Base-by-base conservation (phyloP, 768 basidiomycete species). In the Neoboletus magnificus region DNA sequence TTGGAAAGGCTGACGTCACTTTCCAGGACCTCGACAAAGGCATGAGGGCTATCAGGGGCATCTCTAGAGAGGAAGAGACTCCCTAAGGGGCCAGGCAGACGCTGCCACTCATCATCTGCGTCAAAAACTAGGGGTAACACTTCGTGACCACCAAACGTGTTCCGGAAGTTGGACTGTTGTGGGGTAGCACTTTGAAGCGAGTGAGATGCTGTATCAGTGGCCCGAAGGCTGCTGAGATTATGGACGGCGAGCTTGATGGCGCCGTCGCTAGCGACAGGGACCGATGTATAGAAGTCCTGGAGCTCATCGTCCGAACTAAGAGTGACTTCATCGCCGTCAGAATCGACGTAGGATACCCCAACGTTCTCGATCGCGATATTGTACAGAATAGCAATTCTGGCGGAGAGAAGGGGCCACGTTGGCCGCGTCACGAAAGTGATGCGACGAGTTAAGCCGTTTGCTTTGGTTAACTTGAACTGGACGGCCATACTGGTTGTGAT, bases 251-350 rank as follows among this genome's bases (percentile, higher is more conserved):
- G 82, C 70, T 82, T 87, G 71, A 86, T 73, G 25, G 71, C 55
- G 22, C 74, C 44, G 2, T 35, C 36, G 11, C n/a, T 30, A 25
- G 37, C 23, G 15, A 66, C 66, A 42, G 63, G 54, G 55, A 73
- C 62, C 8, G 74, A 72, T 29, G 66, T 63, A 66, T 87, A 91
- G 66, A 80, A 89, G 55, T 91, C 89, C 52, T 79, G 78, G n/a
- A 92, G 80, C 68, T 93, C 91, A 33, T 85, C 84, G 52, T 89
- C 77, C 4, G 89, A 82, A 70, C 82, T 88, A 54, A 91, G 75
- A 12, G 89, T 91, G 58, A 93, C 82, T 56, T 86, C 82, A 64
- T 92, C 91, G 37, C 81, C 79, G 64, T 92, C 89, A 32, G 68
- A 66, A 68, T 93, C 91, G 47, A 85, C 56, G 68, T 93, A 92